Conservation (phyloP, 202 grass and related monocot species). For the Carex sylvatica region DNA sequence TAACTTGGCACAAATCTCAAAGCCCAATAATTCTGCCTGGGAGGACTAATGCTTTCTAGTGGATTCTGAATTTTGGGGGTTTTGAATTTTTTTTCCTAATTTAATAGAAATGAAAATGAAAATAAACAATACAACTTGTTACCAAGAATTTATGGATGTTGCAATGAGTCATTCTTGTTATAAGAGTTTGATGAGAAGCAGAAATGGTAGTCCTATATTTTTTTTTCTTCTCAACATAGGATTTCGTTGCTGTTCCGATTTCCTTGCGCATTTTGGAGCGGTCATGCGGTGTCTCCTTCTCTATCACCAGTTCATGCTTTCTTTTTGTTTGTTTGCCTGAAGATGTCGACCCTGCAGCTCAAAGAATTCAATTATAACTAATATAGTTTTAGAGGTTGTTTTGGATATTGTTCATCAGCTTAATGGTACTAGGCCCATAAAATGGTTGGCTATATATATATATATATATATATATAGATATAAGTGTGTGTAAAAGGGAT, state of each 20-base stretch:
- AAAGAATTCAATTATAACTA: slow-evolving; percentile 9
- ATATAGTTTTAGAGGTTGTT: neutral
- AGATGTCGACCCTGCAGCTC: neutral
- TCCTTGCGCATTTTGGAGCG: neutral
- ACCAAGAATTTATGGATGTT: neutral
- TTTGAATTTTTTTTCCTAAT: neutral
- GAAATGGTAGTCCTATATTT: neutral
- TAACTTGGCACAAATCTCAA: too few relatives aligned
- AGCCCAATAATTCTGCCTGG: too few relatives aligned
- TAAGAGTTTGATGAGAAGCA: neutral
- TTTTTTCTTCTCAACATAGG: neutral
- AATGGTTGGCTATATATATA: neutral
- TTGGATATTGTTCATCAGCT: neutral
- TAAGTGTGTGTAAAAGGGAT: too few relatives aligned
- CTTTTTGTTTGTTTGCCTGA: slow-evolving; percentile 18
- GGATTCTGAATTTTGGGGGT: neutral
- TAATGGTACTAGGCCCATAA: neutral
- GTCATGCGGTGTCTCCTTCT: neutral
- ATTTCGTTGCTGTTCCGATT: neutral
- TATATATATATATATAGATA: too few relatives aligned
- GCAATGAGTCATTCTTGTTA: neutral
- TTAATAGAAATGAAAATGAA: neutral
- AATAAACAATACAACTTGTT: neutral
- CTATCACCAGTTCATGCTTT: neutral
- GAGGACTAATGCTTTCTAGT: neutral